Evolutionary conservation across 768 basidiomycete species (phyloP), one percentile per base, ranked within the genome.

Genomic region (Serendipita indica): DNA sequence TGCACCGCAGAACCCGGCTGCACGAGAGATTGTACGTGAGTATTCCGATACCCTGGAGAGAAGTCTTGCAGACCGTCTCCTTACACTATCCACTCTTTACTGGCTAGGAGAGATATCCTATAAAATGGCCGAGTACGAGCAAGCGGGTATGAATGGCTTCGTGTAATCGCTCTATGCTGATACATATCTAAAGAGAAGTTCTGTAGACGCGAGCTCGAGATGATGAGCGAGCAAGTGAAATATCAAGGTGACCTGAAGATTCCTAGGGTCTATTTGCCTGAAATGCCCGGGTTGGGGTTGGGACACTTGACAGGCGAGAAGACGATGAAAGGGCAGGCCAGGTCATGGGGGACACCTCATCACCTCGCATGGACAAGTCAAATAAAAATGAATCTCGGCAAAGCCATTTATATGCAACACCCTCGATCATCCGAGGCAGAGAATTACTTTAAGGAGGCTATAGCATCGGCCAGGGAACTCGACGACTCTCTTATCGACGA

Each of bases 61-160:
- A 20, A 37, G 34, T 56, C 39, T 57, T 58, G 28, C 7, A 28
- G 43, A 33, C 13, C 60, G 57, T 18, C 57, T 45, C 25, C 37
- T 59, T 22, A 57, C 33, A 20, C n/a, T 30, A 10, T 39, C 45
- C 20, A 58, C 58, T 30, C 25, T 20, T 58, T n/a, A n/a, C 7
- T 43, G 41, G 41, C n/a, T 43, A 25, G 41, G 7, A 1, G 27
- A n/a, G 41, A n/a, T n/a, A n/a, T 43, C 5, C n/a, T n/a, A 43
- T 43, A 25, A 43, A 7, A n/a, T 18, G 27, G 41, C 7, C 18
- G 18, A 25, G 5, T 43, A 43, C 27, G 0, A n/a, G 5, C 18
- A 43, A n/a, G 41, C 41, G 7, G 41, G 41, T 43, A n/a, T n/a
- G n/a, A 25, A 5, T 7, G 5, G 18, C 27, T 43, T 10, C 18